Base-by-base conservation (phyloP, 1,284 basidiomycete genomes). In the Marasmius fiardii region DNA sequence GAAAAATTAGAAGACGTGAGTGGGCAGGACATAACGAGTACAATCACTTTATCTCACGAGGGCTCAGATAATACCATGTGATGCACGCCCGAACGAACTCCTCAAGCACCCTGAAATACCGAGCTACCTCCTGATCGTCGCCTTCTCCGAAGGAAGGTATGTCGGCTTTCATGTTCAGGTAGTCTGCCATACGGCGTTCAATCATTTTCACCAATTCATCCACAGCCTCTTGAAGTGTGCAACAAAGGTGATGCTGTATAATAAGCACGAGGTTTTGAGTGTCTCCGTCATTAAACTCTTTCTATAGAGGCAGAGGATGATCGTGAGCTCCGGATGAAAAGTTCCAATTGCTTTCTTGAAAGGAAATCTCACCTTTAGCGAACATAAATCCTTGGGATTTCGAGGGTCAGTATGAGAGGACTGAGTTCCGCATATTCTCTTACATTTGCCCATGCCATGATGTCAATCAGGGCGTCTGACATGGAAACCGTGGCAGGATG, bases 371-470 rank as follows among this genome's bases (percentile, higher is more conserved):
- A 77, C 74, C 55, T 78, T 77, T 58, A 77, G 78, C 4, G 75
- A 77, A 56, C 76, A 78, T 16, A 78, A 67, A 59, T 79, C 77
- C 77, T n/a, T n/a, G n/a, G n/a, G n/a, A n/a, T n/a, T n/a, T n/a
- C n/a, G n/a, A n/a, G n/a, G n/a, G n/a, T n/a, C n/a, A n/a, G n/a
- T 75, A 33, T 39, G n/a, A 11, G 23, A 44, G 12, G 43, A 24
- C 23, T 12, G 12, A 44, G 11, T 51, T 56, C 28, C 24, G 8
- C 14, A 49, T 0, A 14, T 11, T 20, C 7, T n/a, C 75, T n/a
- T 52, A 78, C 76, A 55, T 79, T 79, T n/a, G 78, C 74, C 76
- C 78, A 79, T 0, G 77, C 76, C 70, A 79, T 75, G 18, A 80
- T 71, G 59, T 80, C 77, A 20, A 64, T 72, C 0, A 75, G 74